These are phyloP conservation scores for Ustilago sp. DNA, from an alignment of 1,284 basidiomycete species.

Conservation along the genomic window DNA sequence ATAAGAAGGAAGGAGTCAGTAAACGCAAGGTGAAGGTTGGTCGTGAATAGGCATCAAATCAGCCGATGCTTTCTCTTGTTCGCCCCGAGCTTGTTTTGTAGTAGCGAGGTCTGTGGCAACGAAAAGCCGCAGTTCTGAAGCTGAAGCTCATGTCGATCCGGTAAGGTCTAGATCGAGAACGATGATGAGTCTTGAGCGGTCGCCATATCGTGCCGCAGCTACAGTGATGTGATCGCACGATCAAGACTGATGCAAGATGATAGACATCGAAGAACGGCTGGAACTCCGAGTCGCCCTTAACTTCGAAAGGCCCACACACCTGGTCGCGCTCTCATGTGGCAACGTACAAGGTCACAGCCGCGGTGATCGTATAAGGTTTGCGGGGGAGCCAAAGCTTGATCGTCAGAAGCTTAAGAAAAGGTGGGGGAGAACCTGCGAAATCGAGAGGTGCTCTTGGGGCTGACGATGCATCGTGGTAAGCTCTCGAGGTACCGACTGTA, in stretches of 20 bases:
- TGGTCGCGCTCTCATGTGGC: slow-evolving; percentile 2
- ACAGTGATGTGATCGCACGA: neutral
- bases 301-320: neutral
- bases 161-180: neutral
- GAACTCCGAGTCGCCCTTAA: neutral
- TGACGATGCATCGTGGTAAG: slow-evolving; percentile 25
- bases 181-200: neutral
- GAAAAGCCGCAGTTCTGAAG: neutral
- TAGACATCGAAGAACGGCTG: slow-evolving; percentile 12
- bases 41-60: slow-evolving; percentile 3
- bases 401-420: slow-evolving; percentile 7
- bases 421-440: slow-evolving; percentile 2
- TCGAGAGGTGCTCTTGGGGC: neutral
- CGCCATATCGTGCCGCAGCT: neutral
- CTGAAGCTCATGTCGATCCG: neutral
- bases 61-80: neutral
- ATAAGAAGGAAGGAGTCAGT: slow-evolving; percentile 12
- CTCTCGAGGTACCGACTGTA: slow-evolving; percentile 35
- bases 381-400: slow-evolving; percentile 18
- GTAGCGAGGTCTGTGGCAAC: neutral
- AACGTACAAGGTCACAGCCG: slow-evolving; percentile 9
- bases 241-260: neutral
- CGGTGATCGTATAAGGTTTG: slow-evolving; percentile 1
- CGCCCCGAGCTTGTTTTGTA: slow-evolving; percentile 3
- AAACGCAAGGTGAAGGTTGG: slow-evolving; percentile 3